Evolutionary conservation across 176 grass and related monocot genomes (phyloP).

Genomic region (Oropetium thomaeum): DNA sequence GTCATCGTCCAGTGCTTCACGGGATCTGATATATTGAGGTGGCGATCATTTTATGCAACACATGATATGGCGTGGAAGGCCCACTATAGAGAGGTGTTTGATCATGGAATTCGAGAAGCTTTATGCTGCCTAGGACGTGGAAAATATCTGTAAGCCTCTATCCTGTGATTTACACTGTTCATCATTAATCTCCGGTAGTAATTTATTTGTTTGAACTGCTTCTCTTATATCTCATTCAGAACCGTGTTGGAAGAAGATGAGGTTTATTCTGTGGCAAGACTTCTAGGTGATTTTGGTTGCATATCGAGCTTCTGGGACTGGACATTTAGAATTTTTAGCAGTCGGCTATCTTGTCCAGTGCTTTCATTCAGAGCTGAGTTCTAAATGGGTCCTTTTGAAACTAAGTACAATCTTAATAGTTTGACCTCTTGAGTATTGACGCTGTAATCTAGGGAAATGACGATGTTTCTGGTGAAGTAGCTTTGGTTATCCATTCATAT

Average conservation of each 20-base stretch:
- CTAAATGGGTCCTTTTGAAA: slow-evolving; percentile 10
- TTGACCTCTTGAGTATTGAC: background rate
- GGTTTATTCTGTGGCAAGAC: slow-evolving; percentile 92
- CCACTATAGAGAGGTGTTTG: slow-evolving; percentile 98
- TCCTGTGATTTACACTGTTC: slow-evolving; percentile 22
- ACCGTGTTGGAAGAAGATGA: slow-evolving; percentile 94
- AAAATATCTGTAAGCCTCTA: slow-evolving; percentile 79
- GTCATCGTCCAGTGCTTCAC: slow-evolving; percentile 83
- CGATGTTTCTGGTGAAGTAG: background rate
- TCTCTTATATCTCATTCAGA: slow-evolving; percentile 45
- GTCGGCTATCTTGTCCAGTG: slow-evolving; percentile 38
- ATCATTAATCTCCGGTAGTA: slow-evolving; percentile 15
- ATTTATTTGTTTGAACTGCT: background rate
- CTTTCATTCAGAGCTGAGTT: slow-evolving; percentile 15
- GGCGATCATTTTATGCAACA: slow-evolving; percentile 95
- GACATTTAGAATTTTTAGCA: slow-evolving; percentile 93
- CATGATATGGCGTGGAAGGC: slow-evolving; percentile 99
- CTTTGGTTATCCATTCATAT: slow-evolving; percentile 1
- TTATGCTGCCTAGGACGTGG: slow-evolving; percentile 89
- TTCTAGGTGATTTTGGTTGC: slow-evolving; percentile 95
- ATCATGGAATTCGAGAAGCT: slow-evolving; percentile 96
- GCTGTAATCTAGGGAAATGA: background rate
- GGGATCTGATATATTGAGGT: slow-evolving; percentile 87
- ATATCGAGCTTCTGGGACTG: slow-evolving; percentile 98
- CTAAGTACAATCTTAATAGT: background rate